Base-by-base conservation (phyloP, 2,329 filamentous ascomycete genomes). In the Diaporthe vaccinii region DNA sequence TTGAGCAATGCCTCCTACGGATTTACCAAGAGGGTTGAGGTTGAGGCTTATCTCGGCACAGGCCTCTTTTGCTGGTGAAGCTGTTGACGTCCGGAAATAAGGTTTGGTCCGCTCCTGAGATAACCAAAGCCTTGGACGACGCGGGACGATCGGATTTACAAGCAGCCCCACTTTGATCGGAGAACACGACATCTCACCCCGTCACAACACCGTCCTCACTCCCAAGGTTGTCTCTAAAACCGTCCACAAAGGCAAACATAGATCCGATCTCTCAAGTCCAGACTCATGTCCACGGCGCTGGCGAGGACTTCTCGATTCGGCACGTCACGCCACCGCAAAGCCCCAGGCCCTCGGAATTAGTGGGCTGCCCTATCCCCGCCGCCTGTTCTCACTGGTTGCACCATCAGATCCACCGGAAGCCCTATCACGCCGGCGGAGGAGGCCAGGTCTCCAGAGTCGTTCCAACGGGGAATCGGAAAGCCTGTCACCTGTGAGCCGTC, bases 201-300 rank as follows among this genome's bases (percentile, higher is more conserved):
- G 65, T 55, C 65, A 69, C 49, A n/a, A 69, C 34, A 41, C 49
- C 65, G 9, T 53, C 12, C 22, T 68, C 65, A 53, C 65, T 28
- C 28, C 31, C 62, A 41, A 41, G 7, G 9, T 9, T 31, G 28
- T 31, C 46, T 55, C 65, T 69, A 69, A 69, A 69, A 28, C 65
- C 65, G 65, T 55, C 34, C 14, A 69, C 65, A 39, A 31, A 51
- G 49, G 46, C 65, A 69, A 41, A 41, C 65, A 69, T 69, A 69
- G 65, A 69, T 69, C 65, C 65, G 65, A 65, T 17, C 36, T 55
- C 5, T 14, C 46, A 25, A 7, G 34, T 31, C n/a, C 65, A 41
- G 49, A 55, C 17, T 28, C 14, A 39, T 41, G 25, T 34, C n/a
- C 49, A 55, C 34, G 49, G 46, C 49, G 49, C n/a, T n/a, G n/a